A percentile compares a stretch with the other conserved stretches of the same genome.
These are phyloP conservation scores for Zea luxurians DNA, from an alignment of 176 grass and related monocot genomes.

Conservation along the genomic window DNA sequence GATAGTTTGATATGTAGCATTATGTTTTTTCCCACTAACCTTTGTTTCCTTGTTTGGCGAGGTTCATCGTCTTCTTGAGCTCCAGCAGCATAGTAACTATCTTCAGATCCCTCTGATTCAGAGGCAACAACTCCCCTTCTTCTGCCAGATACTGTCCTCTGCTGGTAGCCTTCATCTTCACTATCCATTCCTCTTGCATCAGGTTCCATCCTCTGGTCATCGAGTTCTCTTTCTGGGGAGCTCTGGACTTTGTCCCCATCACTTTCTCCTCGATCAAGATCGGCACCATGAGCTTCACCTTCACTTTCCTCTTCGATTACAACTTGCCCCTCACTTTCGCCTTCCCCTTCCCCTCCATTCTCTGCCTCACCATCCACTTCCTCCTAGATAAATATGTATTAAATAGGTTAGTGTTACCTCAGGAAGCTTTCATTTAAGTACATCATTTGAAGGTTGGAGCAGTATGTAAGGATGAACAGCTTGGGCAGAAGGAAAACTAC, in stretches of 20 bases:
- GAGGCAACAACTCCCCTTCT: conserved; percentile 73
- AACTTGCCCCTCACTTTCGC: conserved; percentile 74
- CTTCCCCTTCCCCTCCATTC: conserved; percentile 62
- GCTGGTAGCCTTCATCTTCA: conserved; percentile 73
- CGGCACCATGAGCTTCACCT: conserved; percentile 60
- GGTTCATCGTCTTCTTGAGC: conserved; percentile 59
- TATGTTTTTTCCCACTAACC: conserved; percentile 42
- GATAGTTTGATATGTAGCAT: conserved; percentile 27
- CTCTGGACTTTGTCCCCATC: conserved; percentile 71
- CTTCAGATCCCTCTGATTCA: conserved; percentile 84
- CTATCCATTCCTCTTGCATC: conserved; percentile 63
- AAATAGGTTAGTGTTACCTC: conserved; percentile 27
- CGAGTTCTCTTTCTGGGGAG: conserved; percentile 70
- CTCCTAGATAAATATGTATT: conserved; percentile 49
- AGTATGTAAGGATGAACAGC: conserved; percentile 3
- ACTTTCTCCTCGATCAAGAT: conserved; percentile 68
- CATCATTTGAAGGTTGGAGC: neutral
- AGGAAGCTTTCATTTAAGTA: conserved; percentile 4
- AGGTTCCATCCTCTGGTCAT: conserved; percentile 58
- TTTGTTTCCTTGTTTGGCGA: conserved; percentile 51
- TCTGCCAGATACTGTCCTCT: conserved; percentile 62
- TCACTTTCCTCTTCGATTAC: conserved; percentile 92
- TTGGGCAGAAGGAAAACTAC: conserved; percentile 20
- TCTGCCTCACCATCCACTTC: conserved; percentile 89
- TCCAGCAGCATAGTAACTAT: conserved; percentile 62